Evolutionary conservation across 768 basidiomycete genomes (phyloP).

Genomic region (Agaricus blazei): DNA sequence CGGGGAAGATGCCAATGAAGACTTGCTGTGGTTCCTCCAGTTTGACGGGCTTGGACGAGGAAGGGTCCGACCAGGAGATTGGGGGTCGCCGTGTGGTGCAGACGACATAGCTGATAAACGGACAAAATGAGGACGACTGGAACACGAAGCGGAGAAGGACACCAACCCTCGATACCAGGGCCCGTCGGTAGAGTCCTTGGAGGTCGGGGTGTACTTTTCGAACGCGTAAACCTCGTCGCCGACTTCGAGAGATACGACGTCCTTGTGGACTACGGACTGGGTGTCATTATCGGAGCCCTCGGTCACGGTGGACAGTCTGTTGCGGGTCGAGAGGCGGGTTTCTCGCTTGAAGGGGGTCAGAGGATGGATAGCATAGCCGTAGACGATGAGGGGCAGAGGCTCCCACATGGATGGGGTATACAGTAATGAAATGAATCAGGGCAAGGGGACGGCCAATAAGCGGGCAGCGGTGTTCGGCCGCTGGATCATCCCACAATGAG

Average conservation of each 20-base stretch:
- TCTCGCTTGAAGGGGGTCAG: slow-evolving; percentile 72
- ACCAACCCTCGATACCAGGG: slow-evolving; percentile 90
- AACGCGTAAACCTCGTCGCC: slow-evolving; percentile 98
- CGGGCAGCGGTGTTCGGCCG: not conserved
- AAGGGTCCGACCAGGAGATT: slow-evolving; percentile 55
- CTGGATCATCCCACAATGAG: slow-evolving; percentile 29
- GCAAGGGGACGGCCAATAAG: slow-evolving; percentile 4
- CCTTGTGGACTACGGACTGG: slow-evolving; percentile 51
- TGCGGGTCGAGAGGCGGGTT: slow-evolving; percentile 53
- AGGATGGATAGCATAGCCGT: slow-evolving; percentile 88
- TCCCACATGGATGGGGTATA: slow-evolving; percentile 35
- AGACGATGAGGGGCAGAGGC: slow-evolving; percentile 64
- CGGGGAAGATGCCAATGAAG: slow-evolving; percentile 92
- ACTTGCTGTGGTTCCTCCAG: slow-evolving; percentile 81
- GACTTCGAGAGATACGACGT: slow-evolving; percentile 84
- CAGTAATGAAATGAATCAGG: not conserved
- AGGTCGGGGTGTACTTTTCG: slow-evolving; percentile 76
- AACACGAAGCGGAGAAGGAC: slow-evolving; percentile 23
- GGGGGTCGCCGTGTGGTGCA: slow-evolving; percentile 74
- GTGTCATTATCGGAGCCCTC: slow-evolving; percentile 57
- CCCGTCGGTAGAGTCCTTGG: slow-evolving; percentile 66
- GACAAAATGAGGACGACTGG: slow-evolving; percentile 5
- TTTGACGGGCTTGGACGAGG: slow-evolving; percentile 42
- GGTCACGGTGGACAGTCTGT: slow-evolving; percentile 57
- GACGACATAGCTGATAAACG: slow-evolving; percentile 67